A percentile compares a stretch with the other conserved stretches of the same genome.
Evolutionary conservation across 495 filamentous ascomycete species (phyloP).

Genomic region (Saxophila tyrrhenica): DNA sequence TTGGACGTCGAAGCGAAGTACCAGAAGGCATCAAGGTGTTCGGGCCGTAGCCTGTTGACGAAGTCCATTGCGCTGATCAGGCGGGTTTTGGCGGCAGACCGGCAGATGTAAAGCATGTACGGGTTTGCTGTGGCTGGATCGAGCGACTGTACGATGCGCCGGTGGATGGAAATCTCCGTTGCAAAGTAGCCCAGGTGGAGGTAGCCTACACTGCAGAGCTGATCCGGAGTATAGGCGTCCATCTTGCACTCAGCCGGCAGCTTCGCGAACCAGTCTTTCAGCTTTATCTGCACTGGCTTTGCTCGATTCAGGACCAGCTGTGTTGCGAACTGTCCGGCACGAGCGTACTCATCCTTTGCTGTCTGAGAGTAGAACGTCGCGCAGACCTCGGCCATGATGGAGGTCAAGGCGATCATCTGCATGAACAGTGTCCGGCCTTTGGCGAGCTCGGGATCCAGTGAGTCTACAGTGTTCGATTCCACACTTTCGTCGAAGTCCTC

Average conservation of each 20-base stretch:
- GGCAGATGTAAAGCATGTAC: constrained; percentile 86
- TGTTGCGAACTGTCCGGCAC: constrained; percentile 32
- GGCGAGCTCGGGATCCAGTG: constrained; percentile 42
- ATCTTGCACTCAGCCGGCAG: constrained; percentile 57
- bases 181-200: constrained; percentile 78
- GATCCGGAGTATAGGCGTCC: constrained; percentile 36
- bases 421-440: constrained; percentile 57
- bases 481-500: constrained; percentile 54
- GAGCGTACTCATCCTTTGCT: constrained; percentile 39
- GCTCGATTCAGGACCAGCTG: constrained; percentile 58
- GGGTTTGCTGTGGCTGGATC: constrained; percentile 38
- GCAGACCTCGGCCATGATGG: constrained; percentile 66
- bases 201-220: constrained; percentile 46
- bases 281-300: constrained; percentile 71
- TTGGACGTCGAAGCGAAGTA: constrained; percentile 72
- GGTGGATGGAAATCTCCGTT: constrained; percentile 73
- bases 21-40: constrained; percentile 36
- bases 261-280: constrained; percentile 67
- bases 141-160: constrained; percentile 66
- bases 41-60: constrained; percentile 30
- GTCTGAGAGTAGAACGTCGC: constrained; percentile 68
- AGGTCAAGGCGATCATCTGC: constrained; percentile 63
- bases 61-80: constrained; percentile 41
- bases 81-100: constrained; percentile 73
- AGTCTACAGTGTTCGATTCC: constrained; percentile 30